These are phyloP conservation scores for Fusarium sacchari DNA, from an alignment of 2,329 filamentous ascomycete genomes.

Conservation along the genomic window DNA sequence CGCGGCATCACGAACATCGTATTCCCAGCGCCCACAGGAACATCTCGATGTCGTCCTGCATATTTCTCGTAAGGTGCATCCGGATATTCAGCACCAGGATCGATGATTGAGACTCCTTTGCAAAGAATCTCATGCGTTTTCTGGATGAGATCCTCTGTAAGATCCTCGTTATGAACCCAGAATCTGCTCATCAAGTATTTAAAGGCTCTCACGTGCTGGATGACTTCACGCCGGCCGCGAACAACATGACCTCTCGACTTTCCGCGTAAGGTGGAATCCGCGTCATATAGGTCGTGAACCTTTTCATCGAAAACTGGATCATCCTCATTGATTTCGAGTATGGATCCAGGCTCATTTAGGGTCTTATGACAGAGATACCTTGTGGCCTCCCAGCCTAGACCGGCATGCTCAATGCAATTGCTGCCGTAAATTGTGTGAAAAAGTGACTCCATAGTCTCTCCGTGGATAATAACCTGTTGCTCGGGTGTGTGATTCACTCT, in stretches of 20 bases:
- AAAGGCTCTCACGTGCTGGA: constrained; percentile 39
- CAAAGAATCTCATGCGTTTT: constrained; percentile 32
- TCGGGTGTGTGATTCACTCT: background rate
- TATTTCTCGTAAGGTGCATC: constrained; percentile 29
- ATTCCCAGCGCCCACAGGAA: constrained; percentile 38
- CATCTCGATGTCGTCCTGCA: constrained; percentile 39
- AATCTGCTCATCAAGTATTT: constrained; percentile 31
- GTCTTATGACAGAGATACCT: background rate
- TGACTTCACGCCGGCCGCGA: constrained; percentile 29
- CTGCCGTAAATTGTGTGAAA: background rate
- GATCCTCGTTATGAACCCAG: background rate
- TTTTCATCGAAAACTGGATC: background rate
- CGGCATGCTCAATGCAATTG: background rate
- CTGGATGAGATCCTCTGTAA: constrained; percentile 36
- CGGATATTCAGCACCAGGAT: background rate
- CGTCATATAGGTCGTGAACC: background rate
- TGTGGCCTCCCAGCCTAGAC: background rate
- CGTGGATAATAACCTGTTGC: fast-evolving
- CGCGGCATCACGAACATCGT: constrained; percentile 43
- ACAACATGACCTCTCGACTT: background rate
- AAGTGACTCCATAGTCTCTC: background rate
- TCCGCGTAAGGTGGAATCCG: background rate
- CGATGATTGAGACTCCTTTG: background rate
- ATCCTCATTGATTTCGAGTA: background rate
- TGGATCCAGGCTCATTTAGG: background rate